Evolutionary conservation across 1,284 basidiomycete species (phyloP).

Genomic region (Malassezia nana): DNA sequence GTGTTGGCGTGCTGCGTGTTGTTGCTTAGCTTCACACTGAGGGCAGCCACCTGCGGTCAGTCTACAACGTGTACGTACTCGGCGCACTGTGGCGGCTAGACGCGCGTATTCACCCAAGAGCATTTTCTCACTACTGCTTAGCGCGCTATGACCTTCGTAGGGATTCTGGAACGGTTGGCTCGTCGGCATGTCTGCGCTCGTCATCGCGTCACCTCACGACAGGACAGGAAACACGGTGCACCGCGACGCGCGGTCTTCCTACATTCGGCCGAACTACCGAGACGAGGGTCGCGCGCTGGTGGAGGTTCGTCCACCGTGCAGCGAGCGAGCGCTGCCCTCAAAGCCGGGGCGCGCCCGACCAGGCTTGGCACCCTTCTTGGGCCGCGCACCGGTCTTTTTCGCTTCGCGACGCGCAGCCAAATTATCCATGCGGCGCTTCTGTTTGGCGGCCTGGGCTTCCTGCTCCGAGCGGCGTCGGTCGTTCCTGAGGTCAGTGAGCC

Average conservation of each 20-base stretch:
- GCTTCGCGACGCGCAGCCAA: conserved; percentile 30
- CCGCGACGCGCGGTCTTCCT: neutral
- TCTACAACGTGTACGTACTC: conserved; percentile 20
- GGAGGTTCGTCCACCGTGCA: conserved; percentile 8
- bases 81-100: conserved; percentile 34
- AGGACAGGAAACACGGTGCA: neutral
- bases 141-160: conserved; percentile 33
- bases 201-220: neutral
- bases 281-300: conserved; percentile 4
- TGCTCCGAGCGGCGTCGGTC: conserved; percentile 29
- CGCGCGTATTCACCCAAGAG: conserved; percentile 43
- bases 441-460: conserved; percentile 32
- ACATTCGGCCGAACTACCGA: conserved; percentile 16
- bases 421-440: conserved; percentile 43
- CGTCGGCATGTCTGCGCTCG: no score
- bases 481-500: conserved; percentile 11
- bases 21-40: conserved; percentile 48
- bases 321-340: conserved; percentile 24
- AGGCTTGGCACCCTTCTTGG: conserved; percentile 20
- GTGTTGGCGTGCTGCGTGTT: conserved; percentile 66
- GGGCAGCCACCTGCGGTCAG: conserved; percentile 25
- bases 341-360: conserved; percentile 35
- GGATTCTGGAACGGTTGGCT: conserved; percentile 38
- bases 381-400: conserved; percentile 20
- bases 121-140: conserved; percentile 31